These are phyloP conservation scores for Pelagomonas calceolata DNA, from an alignment of 108 stramenopile genomes.

Conservation along the genomic window DNA sequence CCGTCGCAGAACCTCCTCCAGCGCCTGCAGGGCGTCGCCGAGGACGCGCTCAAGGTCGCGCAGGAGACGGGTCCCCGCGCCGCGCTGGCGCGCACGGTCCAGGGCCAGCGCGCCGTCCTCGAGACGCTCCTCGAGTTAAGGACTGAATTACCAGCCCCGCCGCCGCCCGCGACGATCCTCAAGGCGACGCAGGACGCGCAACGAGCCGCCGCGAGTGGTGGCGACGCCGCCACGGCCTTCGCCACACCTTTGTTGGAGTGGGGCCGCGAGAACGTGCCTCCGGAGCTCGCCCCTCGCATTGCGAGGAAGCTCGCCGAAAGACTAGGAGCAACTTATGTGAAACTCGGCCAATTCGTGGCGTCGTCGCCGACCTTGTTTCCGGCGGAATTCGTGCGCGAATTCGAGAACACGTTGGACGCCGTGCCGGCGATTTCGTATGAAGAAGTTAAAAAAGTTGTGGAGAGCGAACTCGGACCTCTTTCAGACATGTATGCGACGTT, in stretches of 20 bases:
- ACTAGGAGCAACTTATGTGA: slow-evolving; percentile 88
- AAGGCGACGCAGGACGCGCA: no score
- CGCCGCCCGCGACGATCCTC: neutral
- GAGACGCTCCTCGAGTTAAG: neutral
- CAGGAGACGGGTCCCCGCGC: neutral
- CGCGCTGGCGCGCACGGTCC: neutral
- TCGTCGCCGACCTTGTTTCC: slow-evolving; percentile 85
- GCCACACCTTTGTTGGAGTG: neutral
- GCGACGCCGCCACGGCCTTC: no score
- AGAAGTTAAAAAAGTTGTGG: slow-evolving; percentile 65
- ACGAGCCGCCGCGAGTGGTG: no score
- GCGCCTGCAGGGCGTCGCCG: neutral
- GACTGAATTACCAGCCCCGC: neutral
- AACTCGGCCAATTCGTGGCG: slow-evolving; percentile 90
- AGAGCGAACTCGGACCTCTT: slow-evolving; percentile 63
- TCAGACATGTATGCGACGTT: slow-evolving; percentile 52
- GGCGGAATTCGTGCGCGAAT: slow-evolving; percentile 79
- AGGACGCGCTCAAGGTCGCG: neutral
- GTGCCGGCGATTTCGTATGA: slow-evolving; percentile 71
- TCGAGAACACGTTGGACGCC: slow-evolving; percentile 84
- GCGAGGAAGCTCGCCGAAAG: slow-evolving; percentile 66
- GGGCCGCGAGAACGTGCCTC: neutral
- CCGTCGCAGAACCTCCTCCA: no score
- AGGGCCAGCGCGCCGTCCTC: neutral
- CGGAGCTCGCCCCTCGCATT: neutral